Base-by-base conservation (phyloP, 2,329 filamentous ascomycete species). In the Clarireedia hainanense region DNA sequence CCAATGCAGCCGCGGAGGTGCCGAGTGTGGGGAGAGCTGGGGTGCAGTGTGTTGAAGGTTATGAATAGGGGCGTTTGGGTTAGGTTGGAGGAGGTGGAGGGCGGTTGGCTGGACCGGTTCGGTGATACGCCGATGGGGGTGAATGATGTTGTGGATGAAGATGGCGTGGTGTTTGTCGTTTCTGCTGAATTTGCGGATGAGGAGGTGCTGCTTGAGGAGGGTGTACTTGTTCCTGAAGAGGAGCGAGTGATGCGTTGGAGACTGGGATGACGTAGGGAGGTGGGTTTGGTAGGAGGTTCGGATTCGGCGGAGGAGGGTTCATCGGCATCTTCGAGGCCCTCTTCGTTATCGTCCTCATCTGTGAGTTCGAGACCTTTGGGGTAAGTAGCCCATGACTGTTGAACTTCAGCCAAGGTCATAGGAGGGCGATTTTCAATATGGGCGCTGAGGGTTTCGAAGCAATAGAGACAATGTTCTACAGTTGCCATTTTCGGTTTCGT, bases 1-100 rank as follows among this genome's bases (percentile, higher is more conserved):
- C 94, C 94, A 68, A 99, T 97, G 76, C 94, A 99, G 58, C 94
- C 94, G 58, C 94, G 86, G 43, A 99, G 80, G 24, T 80, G 80
- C 70, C 75, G 51, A 4, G 52, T 26, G 34, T 57, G 4, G 40
- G 56, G 47, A 55, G 55, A 20, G 60, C 65, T 64, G 12, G 66
- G 67, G 6, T 80, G 83, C 54, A 90, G 64, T 0, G 82, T 89
- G 74, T 96, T 95, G 91, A 92, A 97, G 6, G 67, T 69, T 50
- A 99, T 89, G 70, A 97, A 97, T 40, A 97, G 79, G 0, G 92
- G 92, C 60, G 85, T 83, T 43, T 80, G 78, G 56, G 72, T 72
- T 63, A 71, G 67, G 58, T 50, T 52, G 37, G 36, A 53, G 6
- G 52, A 27, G 39, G 61, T 6, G 14, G 52, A 27, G 36, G 58